These are phyloP conservation scores for Backusella tuberculispora DNA, from an alignment of 192 early-diverging fungal genomes.

Conservation along the genomic window DNA sequence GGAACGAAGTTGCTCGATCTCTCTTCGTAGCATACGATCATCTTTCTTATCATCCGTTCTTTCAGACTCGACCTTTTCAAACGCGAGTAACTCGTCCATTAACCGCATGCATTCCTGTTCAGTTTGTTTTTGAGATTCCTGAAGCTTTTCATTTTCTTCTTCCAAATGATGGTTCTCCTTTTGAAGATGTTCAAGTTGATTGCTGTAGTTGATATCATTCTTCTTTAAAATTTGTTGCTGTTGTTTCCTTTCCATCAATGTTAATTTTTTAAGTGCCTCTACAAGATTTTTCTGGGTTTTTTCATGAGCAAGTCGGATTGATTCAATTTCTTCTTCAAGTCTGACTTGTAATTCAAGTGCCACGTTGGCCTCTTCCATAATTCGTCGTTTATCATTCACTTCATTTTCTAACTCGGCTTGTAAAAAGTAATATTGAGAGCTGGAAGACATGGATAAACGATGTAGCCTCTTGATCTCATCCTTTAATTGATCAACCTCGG, in stretches of 20 bases:
- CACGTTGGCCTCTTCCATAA: slow-evolving; percentile 34
- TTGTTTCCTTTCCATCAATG: slow-evolving; percentile 10
- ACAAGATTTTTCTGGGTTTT: slow-evolving; percentile 19
- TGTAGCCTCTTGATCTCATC: slow-evolving; percentile 7
- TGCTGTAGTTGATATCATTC: not conserved
- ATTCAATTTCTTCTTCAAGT: slow-evolving; percentile 21
- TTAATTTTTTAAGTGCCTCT: slow-evolving; percentile 12
- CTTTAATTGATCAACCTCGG: slow-evolving; percentile 10
- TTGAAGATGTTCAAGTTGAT: not conserved
- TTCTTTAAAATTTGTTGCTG: not conserved
- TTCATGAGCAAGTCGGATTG: slow-evolving; percentile 15
- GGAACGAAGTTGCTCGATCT: slow-evolving; percentile 18
- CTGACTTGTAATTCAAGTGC: slow-evolving; percentile 21
- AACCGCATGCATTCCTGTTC: slow-evolving; percentile 76
- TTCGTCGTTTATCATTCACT: slow-evolving; percentile 26
- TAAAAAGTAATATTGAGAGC: slow-evolving; percentile 14
- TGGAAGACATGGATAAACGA: not conserved
- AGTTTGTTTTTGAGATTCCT: slow-evolving; percentile 64
- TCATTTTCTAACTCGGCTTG: slow-evolving; percentile 31
- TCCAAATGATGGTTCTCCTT: slow-evolving; percentile 47
- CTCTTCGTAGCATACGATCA: not conserved
- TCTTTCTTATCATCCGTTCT: not conserved
- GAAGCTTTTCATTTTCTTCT: slow-evolving; percentile 54
- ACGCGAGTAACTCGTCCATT: slow-evolving; percentile 74
- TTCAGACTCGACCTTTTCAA: slow-evolving; percentile 48